Evolutionary conservation across 495 filamentous ascomycete species (phyloP), one percentile per base, ranked within the genome.

Genomic region (Daldinia bambusicola): DNA sequence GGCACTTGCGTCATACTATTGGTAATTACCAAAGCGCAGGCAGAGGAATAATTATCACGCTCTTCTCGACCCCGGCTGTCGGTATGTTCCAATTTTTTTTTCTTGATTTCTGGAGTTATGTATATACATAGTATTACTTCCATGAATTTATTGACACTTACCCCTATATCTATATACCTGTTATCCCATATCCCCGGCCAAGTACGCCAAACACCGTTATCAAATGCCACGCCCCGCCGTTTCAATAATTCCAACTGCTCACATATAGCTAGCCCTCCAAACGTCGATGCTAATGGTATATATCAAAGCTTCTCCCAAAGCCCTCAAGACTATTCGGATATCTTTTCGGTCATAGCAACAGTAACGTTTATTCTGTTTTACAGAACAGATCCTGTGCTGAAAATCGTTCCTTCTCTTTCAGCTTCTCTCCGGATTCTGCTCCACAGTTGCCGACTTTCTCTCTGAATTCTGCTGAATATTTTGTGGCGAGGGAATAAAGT

Each of bases 1-100:
- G 93, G 88, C 14, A 89, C 92, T 50, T 97, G 93, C 58, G 71
- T 88, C 1, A 76, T 84, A n/a, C 75, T 88, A 16, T 61, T 88
- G 22, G 75, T 83, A 7, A 72, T 84, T 22, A 77, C 79, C 37
- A 82, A 76, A 63, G 51, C 78, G 4, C 52, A 58, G 36, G 63
- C 5, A n/a, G 53, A 51, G n/a, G 55, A 41, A n/a, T 60, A 55
- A 66, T 26, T 1, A 26, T 1, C 6, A 32, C 7, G 7, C 13
- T 32, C 26, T 30, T 32, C 12, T 31, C 9, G 18, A 22, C 18
- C 22, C 43, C 9, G 20, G 43, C 43, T 48, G 43, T 22, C 7
- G 10, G 18, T 18, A 3, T 48, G 43, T 48, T 30, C 3, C 26
- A 26, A n/a, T n/a, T n/a, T n/a, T n/a, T n/a, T n/a, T n/a, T 10